Conservation (phyloP, 176 grass and related monocot genomes). For the Aegilops tauschii region DNA sequence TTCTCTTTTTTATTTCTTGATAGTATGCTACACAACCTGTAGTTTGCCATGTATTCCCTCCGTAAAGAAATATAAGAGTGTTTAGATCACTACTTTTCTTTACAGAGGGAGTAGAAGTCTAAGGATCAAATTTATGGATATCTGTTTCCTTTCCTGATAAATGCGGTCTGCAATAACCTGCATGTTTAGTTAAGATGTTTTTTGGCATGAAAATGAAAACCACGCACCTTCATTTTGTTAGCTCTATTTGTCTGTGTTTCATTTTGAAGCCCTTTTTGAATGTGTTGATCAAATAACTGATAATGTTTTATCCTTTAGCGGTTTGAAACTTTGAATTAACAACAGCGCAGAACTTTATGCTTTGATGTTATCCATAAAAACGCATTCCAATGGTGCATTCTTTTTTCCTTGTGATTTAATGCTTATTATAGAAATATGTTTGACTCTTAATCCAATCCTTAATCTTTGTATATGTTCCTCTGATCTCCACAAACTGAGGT, state of each 20-base stretch:
- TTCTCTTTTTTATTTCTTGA: background rate
- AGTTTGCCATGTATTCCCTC: background rate
- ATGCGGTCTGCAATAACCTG: background rate
- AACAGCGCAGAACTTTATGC: background rate
- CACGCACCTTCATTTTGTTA: background rate
- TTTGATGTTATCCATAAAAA: background rate
- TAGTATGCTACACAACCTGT: background rate
- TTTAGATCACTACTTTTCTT: no score
- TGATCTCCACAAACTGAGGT: background rate
- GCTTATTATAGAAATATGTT: background rate
- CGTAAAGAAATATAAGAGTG: no score
- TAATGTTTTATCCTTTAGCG: background rate
- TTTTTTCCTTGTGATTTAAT: background rate
- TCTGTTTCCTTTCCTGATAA: constrained; percentile 1
- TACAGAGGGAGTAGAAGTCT: background rate
- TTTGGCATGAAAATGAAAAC: background rate
- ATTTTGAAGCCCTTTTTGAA: background rate
- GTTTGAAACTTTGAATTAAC: background rate
- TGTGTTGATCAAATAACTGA: background rate
- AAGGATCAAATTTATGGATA: background rate
- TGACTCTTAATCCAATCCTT: background rate
- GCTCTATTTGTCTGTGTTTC: background rate
- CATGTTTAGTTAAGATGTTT: background rate
- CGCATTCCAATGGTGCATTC: background rate
- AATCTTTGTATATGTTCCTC: background rate